Evolutionary conservation across 2,329 filamentous ascomycete species (phyloP).

Genomic region (Cercospora nicotianae): DNA sequence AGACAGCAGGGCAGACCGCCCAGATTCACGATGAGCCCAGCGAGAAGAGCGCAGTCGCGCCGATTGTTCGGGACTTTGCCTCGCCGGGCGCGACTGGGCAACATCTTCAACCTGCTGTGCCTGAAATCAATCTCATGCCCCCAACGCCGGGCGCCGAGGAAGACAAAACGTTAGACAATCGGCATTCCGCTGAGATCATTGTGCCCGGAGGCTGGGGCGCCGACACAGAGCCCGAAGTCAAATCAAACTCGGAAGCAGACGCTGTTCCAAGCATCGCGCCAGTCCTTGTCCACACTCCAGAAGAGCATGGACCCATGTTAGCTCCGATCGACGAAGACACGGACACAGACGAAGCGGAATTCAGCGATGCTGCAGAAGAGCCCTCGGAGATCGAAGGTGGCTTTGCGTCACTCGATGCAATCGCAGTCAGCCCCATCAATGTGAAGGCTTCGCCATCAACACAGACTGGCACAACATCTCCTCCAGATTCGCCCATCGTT

Average conservation of each 20-base stretch:
- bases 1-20: conserved; percentile 11
- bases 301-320: conserved; percentile 21
- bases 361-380: conserved; percentile 77
- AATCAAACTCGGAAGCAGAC: conserved; percentile 9
- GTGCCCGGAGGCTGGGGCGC: conserved; percentile 34
- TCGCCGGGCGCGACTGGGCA: conserved; percentile 15
- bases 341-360: conserved; percentile 58
- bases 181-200: conserved; percentile 30
- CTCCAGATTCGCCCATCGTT: conserved; percentile 33
- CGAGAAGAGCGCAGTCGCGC: conserved; percentile 12
- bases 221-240: conserved; percentile 21
- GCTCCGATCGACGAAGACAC: conserved; percentile 32
- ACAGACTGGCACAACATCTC: conserved; percentile 17
- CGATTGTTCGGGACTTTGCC: conserved; percentile 31
- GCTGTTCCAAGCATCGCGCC: conserved; percentile 13
- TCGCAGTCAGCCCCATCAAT: conserved; percentile 61
- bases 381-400: conserved; percentile 65
- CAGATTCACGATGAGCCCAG: conserved; percentile 7
- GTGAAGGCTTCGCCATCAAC: conserved; percentile 16
- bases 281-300: conserved; percentile 19
- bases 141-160: conserved; percentile 39
- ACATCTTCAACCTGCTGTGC: conserved; percentile 24
- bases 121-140: conserved; percentile 39
- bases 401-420: conserved; percentile 71
- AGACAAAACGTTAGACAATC: conserved; percentile 23